phyloP scores from a whole-genome alignment of 257 asterid genomes.

The Solanum paucissectum region DNA sequence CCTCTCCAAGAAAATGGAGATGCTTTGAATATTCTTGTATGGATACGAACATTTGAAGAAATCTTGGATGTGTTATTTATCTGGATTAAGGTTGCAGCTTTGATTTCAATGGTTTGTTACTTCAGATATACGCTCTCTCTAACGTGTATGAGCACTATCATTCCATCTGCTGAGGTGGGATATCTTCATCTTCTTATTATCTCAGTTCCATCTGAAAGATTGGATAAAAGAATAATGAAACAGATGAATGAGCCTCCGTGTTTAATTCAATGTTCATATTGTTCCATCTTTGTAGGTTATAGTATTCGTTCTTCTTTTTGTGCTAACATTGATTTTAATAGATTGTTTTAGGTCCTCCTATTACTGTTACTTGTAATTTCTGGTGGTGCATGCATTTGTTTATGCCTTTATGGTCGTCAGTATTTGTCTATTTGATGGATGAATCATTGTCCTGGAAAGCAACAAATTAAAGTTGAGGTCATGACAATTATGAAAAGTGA shows the following conservation, averaged over 20 bases:
- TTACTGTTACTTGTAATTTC: not conserved
- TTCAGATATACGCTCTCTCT: not conserved
- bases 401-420: not conserved
- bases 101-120: not conserved
- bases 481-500: not conserved
- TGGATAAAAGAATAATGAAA: not conserved
- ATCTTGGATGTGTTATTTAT: not conserved
- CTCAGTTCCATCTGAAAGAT: not conserved
- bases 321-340: not conserved
- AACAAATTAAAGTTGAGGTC: not conserved
- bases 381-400: not conserved
- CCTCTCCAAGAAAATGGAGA: not conserved
- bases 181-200: not conserved
- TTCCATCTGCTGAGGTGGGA: not conserved
- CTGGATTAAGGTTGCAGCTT: not conserved
- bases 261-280: too few species aligned
- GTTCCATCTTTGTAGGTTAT: not conserved
- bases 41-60: conserved; percentile 4
- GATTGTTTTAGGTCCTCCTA: not conserved
- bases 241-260: not conserved
- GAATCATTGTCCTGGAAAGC: not conserved
- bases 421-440: not conserved
- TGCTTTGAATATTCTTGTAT: conserved; percentile 21
- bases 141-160: not conserved
- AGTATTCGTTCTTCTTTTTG: not conserved